These are phyloP conservation scores for Didymosphaeria variabile DNA, from an alignment of 2,329 filamentous ascomycete species.

Conservation along the genomic window DNA sequence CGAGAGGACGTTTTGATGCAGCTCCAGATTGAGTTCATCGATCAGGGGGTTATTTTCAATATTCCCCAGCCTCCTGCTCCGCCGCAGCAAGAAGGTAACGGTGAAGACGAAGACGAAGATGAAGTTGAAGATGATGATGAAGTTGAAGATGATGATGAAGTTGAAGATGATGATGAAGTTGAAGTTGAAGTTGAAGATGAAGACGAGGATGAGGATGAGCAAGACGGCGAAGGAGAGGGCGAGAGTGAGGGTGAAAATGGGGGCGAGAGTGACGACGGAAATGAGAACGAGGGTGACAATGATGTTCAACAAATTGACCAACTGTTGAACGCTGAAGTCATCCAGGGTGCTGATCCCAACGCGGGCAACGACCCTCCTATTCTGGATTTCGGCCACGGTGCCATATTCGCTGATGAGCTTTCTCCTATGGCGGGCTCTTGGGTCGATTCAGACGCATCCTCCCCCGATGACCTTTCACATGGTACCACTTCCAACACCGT, in stretches of 20 bases:
- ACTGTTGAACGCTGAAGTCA: not conserved
- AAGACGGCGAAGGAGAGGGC: not conserved
- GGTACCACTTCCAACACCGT: not conserved
- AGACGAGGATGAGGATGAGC: not conserved
- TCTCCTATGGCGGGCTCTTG: not conserved
- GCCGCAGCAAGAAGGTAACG: slow-evolving; percentile 30
- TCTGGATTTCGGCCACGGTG: not conserved
- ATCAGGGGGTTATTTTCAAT: slow-evolving; percentile 26
- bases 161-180: not conserved
- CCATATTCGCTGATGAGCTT: not conserved
- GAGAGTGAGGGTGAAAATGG: too few relatives aligned
- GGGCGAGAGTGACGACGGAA: too few relatives aligned
- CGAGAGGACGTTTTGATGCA: slow-evolving; percentile 27
- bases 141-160: not conserved
- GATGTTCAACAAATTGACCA: too few relatives aligned
- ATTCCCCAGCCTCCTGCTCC: slow-evolving; percentile 25
- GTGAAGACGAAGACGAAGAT: slow-evolving; percentile 4
- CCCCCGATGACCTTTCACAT: not conserved
- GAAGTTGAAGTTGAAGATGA: not conserved
- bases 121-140: not conserved
- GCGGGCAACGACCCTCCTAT: not conserved
- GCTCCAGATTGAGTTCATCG: slow-evolving; percentile 30
- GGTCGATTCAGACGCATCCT: not conserved
- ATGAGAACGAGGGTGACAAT: too few relatives aligned
- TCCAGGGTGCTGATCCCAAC: not conserved